Conservation (phyloP, 495 filamentous ascomycete genomes). For the Aspergillus egyptiacus region DNA sequence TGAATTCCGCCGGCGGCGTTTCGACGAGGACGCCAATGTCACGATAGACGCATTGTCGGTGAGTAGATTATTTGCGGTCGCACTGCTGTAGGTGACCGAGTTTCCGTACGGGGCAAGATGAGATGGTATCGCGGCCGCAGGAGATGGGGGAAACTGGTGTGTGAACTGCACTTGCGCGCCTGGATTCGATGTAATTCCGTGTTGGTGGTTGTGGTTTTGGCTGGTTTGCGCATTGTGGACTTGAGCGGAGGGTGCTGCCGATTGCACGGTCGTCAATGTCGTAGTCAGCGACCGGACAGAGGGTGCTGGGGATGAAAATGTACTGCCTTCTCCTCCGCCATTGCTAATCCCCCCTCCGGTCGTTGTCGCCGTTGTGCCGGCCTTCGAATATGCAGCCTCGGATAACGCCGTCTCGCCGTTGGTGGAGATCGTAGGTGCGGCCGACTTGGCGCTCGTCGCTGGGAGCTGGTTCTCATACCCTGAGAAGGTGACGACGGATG, state of each 20-base stretch:
- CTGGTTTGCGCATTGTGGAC: slow-evolving; percentile 38
- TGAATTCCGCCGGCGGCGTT: slow-evolving; percentile 78
- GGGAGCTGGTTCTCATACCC: slow-evolving; percentile 52
- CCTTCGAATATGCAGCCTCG: slow-evolving; percentile 71
- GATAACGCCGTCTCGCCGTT: slow-evolving; percentile 70
- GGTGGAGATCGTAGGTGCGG: slow-evolving; percentile 74
- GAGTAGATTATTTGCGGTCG: slow-evolving; percentile 85
- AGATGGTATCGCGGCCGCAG: slow-evolving; percentile 72
- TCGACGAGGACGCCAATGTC: slow-evolving; percentile 92
- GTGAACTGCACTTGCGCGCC: slow-evolving; percentile 65
- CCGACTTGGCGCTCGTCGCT: slow-evolving; percentile 60
- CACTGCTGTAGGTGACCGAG: slow-evolving; percentile 77
- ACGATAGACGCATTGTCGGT: slow-evolving; percentile 95
- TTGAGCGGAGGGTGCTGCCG: slow-evolving; percentile 63
- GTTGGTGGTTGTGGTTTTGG: slow-evolving; percentile 35
- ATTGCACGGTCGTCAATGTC: slow-evolving; percentile 94
- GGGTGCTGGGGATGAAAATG: slow-evolving; percentile 88
- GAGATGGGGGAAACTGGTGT: slow-evolving; percentile 79
- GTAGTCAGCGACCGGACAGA: slow-evolving; percentile 90
- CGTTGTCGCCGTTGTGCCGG: slow-evolving; percentile 61
- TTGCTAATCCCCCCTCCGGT: slow-evolving; percentile 59
- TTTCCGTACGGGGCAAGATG: slow-evolving; percentile 65
- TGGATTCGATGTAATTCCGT: slow-evolving; percentile 41
- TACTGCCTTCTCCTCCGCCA: slow-evolving; percentile 70
- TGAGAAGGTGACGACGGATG: slow-evolving; percentile 53